Evolutionary conservation across 2,329 filamentous ascomycete species (phyloP).

Genomic region (Fusarium fujikuroi): DNA sequence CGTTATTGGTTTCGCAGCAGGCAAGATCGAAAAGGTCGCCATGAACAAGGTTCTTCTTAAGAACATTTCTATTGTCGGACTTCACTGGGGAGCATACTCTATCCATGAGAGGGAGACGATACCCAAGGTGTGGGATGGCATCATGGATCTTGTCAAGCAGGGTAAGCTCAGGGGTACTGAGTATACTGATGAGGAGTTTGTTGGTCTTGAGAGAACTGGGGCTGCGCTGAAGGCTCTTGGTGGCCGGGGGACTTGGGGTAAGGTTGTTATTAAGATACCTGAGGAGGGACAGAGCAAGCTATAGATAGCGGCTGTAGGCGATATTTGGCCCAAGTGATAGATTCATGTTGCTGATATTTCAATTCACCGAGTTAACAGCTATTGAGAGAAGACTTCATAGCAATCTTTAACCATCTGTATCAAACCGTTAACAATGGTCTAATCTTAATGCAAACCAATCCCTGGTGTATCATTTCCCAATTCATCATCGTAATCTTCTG

Average conservation of each 20-base stretch:
- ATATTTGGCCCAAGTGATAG: not conserved
- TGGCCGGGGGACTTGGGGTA: constrained; percentile 89
- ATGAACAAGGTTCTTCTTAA: constrained; percentile 93
- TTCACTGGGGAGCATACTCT: constrained; percentile 92
- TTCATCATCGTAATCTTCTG: constrained; percentile 10
- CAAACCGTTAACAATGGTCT: constrained; percentile 20
- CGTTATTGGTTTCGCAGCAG: constrained; percentile 84
- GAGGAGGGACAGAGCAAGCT: constrained; percentile 71
- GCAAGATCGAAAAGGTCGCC: constrained; percentile 86
- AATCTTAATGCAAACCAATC: constrained; percentile 31
- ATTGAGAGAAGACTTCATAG: not conserved
- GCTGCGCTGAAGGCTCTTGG: constrained; percentile 82
- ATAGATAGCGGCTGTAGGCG: constrained; percentile 44
- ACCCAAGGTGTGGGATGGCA: constrained; percentile 80
- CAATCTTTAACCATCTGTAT: not conserved
- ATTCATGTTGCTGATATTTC: not conserved
- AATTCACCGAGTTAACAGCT: not conserved
- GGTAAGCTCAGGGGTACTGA: constrained; percentile 86
- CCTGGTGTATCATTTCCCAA: constrained; percentile 16
- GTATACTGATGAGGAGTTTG: constrained; percentile 83
- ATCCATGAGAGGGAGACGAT: constrained; percentile 77
- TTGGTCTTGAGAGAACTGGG: constrained; percentile 82
- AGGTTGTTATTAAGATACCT: constrained; percentile 89
- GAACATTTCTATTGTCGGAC: constrained; percentile 88
- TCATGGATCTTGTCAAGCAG: constrained; percentile 79